Base-by-base conservation (phyloP, 2,329 filamentous ascomycete species). In the Sphaceloma murrayae region DNA sequence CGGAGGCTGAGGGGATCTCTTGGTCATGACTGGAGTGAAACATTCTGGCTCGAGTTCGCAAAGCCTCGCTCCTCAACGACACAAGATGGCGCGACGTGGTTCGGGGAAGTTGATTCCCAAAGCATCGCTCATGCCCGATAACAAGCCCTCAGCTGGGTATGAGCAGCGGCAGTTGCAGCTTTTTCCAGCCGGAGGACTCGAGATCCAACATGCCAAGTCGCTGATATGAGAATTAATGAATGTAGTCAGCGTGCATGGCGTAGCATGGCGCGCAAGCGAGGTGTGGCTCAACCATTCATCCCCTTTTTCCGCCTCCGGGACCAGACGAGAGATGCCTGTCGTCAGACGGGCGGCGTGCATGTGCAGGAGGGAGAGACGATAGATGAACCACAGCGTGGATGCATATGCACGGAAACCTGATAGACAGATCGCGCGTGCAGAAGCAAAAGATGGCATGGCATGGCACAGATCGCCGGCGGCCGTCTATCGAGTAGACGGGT, bases 271-370 rank as follows among this genome's bases (percentile, higher is more conserved):
- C 27, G 34, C 34, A 39, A 39, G 34, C 34, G 34, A 39, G 34
- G 34, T 39, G 34, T 39, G 34, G 34, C 34, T 39, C 34, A 39
- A n/a, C n/a, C n/a, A n/a, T n/a, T n/a, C n/a, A n/a, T n/a, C n/a
- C n/a, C n/a, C n/a, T n/a, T n/a, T 9, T 39, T 39, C 34, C 24
- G 34, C 34, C 34, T 22, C 34, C 27, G 24, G 24, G n/a, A 13
- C 34, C 34, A 24, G 13, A 16, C 13, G 13, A 34, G 13, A 18
- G 24, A 27, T 27, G 24, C 24, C 24, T 27, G 24, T 7, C 11
- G 24, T 6, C 6, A 6, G 24, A 27, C 7, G 7, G 11, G 24
- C 24, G 6, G 24, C 11, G 24, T 6, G 7, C 6, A 11, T 11
- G 24, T 27, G 24, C 24, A 27, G 24, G 24, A 27, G 11, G n/a